These are phyloP conservation scores for Pestalotiopsis sp. DNA, from an alignment of 2,329 filamentous ascomycete genomes.

Conservation along the genomic window DNA sequence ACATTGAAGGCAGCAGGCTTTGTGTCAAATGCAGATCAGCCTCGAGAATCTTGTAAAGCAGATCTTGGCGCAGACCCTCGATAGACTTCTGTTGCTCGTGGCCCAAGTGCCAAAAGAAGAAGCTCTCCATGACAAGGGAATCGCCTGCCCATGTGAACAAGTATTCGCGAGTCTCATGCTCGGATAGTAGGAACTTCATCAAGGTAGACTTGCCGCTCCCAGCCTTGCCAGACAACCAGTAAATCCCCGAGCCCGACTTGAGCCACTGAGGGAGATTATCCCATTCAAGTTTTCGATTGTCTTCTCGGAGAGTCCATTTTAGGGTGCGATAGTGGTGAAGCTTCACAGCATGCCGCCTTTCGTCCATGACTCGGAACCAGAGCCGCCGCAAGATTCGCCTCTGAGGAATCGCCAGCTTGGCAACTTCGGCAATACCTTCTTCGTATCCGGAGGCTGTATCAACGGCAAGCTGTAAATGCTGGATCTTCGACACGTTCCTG, in stretches of 20 bases:
- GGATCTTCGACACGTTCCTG: not conserved
- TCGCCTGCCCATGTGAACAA: not conserved
- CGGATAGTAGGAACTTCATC: not conserved
- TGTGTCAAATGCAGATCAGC: too few species aligned
- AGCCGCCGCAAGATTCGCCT: not conserved
- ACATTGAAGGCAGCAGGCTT: not conserved
- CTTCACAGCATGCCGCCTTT: not conserved
- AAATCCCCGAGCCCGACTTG: not conserved
- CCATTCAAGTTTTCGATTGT: not conserved
- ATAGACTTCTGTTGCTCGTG: not conserved
- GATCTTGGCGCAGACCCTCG: not conserved
- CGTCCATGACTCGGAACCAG: constrained; percentile 6
- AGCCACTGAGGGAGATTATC: constrained; percentile 9
- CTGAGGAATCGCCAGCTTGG: not conserved
- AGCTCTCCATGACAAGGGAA: not conserved
- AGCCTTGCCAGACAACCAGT: not conserved
- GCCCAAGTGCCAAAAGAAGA: not conserved
- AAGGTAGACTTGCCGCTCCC: not conserved
- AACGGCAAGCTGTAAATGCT: not conserved
- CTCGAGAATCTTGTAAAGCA: not conserved
- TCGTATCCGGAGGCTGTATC: not conserved
- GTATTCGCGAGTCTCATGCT: not conserved
- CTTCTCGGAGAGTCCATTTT: not conserved
- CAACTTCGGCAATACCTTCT: not conserved
- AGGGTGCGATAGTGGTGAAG: not conserved